phyloP scores from a whole-genome alignment of 73 alveolate species.

The Breviolum minutum region DNA sequence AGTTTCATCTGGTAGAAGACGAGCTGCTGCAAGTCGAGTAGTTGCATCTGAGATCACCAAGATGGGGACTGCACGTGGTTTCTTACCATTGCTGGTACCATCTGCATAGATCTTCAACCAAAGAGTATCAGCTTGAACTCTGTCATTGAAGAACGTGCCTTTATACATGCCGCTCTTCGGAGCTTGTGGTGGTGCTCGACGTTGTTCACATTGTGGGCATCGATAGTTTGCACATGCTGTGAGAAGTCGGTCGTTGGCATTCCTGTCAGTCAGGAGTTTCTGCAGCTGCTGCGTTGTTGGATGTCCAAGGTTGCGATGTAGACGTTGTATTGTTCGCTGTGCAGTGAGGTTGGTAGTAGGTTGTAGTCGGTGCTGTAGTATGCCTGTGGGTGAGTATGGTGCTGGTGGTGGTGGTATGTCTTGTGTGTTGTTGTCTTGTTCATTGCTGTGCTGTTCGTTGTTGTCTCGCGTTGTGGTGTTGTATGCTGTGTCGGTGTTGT shows the following conservation, averaged over 20 bases:
- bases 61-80: not conserved
- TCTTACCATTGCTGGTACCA: not conserved
- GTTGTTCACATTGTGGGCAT: not conserved
- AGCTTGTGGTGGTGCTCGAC: not conserved
- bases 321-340: not conserved
- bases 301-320: not conserved
- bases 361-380: not conserved
- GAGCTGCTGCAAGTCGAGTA: not conserved
- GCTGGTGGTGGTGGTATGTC: not conserved
- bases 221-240: not conserved
- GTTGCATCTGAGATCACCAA: not conserved
- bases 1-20: not conserved
- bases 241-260: not conserved
- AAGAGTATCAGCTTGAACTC: not conserved
- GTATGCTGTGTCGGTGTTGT: not conserved
- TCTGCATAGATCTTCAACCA: not conserved
- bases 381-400: not conserved
- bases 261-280: not conserved
- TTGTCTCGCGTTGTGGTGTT: no score
- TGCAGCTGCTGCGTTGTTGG: not conserved
- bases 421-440: not conserved
- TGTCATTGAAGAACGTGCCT: not conserved
- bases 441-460: no score
- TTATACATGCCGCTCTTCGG: not conserved
- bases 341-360: not conserved